A percentile compares a stretch with the other conserved stretches of the same genome.
These are phyloP conservation scores for Cornus kousa DNA, from an alignment of 148 eudicot species.

Conservation along the genomic window DNA sequence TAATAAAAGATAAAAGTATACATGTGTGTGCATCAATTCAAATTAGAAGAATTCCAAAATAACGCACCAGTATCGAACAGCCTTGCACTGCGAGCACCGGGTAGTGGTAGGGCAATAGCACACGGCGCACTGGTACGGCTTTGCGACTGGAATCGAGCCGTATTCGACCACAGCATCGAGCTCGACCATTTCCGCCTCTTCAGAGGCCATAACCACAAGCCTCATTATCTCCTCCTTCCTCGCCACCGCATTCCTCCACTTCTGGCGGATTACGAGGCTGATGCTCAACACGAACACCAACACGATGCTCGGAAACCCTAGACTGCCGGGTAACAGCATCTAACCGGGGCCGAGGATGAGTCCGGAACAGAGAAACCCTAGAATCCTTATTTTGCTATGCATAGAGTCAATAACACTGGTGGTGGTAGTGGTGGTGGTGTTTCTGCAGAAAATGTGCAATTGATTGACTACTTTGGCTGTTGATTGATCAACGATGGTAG, in stretches of 20 bases:
- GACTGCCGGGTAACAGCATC: conserved; percentile 40
- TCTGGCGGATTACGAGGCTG: conserved; percentile 30
- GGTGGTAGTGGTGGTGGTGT: not conserved
- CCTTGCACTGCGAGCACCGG: conserved; percentile 50
- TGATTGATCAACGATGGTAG: too few species aligned
- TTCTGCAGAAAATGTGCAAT: too few species aligned
- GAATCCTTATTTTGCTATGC: not conserved
- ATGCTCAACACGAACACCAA: conserved; percentile 13
- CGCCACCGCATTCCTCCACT: conserved; percentile 39
- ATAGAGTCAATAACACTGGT: not conserved
- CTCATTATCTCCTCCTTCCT: conserved; percentile 41
- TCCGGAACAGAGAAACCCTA: conserved; percentile 7
- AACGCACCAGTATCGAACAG: conserved; percentile 47
- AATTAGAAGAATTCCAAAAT: not conserved
- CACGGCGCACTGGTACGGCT: conserved; percentile 33
- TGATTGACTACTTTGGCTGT: too few species aligned
- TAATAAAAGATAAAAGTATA: not conserved
- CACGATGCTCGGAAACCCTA: conserved; percentile 41
- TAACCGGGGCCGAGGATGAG: conserved; percentile 15
- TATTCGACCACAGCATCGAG: conserved; percentile 26
- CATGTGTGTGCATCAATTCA: not conserved
- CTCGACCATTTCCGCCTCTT: conserved; percentile 44
- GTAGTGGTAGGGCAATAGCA: conserved; percentile 34
- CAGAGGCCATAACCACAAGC: conserved; percentile 35
- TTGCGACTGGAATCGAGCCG: not conserved